Conservation (phyloP, 2,329 filamentous ascomycete species). For the Diplodia corticola region DNA sequence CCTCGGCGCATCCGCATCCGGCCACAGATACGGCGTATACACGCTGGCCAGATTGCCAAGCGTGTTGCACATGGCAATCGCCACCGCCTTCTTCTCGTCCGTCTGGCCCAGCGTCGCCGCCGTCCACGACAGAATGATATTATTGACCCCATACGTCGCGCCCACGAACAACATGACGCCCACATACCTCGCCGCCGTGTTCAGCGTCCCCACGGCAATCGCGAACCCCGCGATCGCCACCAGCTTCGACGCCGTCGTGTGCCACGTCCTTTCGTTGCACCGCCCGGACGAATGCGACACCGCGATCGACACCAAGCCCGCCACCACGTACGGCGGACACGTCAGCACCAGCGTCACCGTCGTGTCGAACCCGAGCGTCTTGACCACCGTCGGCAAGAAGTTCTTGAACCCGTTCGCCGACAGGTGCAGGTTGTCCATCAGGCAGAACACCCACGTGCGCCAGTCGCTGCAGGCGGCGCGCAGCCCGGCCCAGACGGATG, state of each 20-base stretch:
- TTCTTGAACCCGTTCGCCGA: slow-evolving; percentile 29
- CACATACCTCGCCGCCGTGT: slow-evolving; percentile 34
- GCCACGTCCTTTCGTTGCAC: slow-evolving; percentile 31
- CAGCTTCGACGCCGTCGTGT: slow-evolving; percentile 30
- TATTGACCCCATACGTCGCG: slow-evolving; percentile 30
- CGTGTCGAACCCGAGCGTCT: slow-evolving; percentile 39
- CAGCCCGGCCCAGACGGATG: not conserved
- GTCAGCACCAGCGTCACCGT: slow-evolving; percentile 40
- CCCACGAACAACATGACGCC: slow-evolving; percentile 36
- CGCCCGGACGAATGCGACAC: slow-evolving; percentile 33
- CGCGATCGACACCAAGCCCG: slow-evolving; percentile 30
- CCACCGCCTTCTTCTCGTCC: slow-evolving; percentile 46
- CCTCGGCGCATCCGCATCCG: slow-evolving; percentile 33
- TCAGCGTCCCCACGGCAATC: slow-evolving; percentile 30
- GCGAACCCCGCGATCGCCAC: slow-evolving; percentile 36
- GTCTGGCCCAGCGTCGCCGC: slow-evolving; percentile 45
- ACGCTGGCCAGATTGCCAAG: slow-evolving; percentile 43
- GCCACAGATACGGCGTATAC: slow-evolving; percentile 39
- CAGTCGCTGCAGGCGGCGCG: not conserved
- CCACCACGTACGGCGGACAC: slow-evolving; percentile 27
- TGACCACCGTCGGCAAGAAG: slow-evolving; percentile 40
- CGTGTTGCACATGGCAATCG: slow-evolving; percentile 46
- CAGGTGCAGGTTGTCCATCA: slow-evolving; percentile 22
- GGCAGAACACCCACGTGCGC: slow-evolving; percentile 7
- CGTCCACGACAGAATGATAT: slow-evolving; percentile 45